Percentiles rank a stretch among this genome's conserved stretches.
phyloP scores from a whole-genome alignment of 2,329 filamentous ascomycete genomes.

The Cladosporium sp. region DNA sequence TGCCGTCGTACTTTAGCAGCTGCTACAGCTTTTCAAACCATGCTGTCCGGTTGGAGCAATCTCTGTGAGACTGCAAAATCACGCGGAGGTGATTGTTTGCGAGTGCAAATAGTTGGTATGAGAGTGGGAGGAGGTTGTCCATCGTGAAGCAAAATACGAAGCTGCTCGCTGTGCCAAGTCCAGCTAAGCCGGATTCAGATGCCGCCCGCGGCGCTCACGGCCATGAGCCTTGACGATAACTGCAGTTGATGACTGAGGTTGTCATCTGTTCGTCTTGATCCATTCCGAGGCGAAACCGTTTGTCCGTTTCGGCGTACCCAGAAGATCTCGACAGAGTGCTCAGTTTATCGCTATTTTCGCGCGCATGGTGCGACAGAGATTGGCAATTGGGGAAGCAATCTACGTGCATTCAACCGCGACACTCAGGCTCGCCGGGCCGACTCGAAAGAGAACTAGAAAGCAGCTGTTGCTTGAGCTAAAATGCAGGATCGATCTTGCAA shows the following conservation, averaged over 20 bases:
- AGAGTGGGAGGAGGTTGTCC: background rate
- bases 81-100: background rate
- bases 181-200: background rate
- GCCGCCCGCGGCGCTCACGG: background rate
- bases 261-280: no score
- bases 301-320: no score
- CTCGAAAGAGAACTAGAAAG: no score
- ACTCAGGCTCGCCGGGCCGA: no score
- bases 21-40: conserved; percentile 11
- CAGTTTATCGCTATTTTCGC: no score
- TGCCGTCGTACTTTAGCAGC: conserved; percentile 6
- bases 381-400: no score
- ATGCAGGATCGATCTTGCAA: no score
- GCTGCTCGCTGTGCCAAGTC: background rate
- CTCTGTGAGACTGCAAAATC: background rate
- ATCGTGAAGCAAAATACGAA: background rate
- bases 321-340: no score
- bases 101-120: background rate
- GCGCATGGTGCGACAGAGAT: no score
- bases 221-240: background rate
- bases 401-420: no score
- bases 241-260: background rate
- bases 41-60: conserved; percentile 6
- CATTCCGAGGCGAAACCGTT: no score
- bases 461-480: no score